Conservation (phyloP, 2,329 filamentous ascomycete genomes). For the Trichophyton benhamiae region DNA sequence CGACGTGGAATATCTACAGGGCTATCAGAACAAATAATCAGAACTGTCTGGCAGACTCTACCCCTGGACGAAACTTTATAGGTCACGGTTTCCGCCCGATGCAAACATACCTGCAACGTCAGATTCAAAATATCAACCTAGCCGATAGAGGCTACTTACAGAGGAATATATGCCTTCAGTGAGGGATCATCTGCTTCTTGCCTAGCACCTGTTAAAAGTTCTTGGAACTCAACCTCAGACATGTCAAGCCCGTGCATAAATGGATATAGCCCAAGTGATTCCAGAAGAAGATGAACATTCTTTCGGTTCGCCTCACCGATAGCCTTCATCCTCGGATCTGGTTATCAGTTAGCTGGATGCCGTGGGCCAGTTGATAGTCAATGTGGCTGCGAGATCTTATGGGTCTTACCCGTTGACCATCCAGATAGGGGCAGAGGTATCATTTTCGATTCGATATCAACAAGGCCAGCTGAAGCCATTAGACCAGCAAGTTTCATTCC, state of each 20-base stretch:
- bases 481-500: constrained; percentile 48
- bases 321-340: constrained; percentile 31
- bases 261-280: constrained; percentile 33
- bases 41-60: too few relatives aligned
- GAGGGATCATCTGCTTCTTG: constrained; percentile 26
- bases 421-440: constrained; percentile 56
- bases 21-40: neutral
- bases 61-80: neutral
- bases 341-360: constrained; percentile 15
- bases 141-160: constrained; percentile 23
- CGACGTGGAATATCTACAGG: neutral
- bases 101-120: constrained; percentile 29
- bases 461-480: constrained; percentile 52
- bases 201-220: constrained; percentile 27
- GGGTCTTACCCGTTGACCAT: constrained; percentile 51
- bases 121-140: constrained; percentile 8
- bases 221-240: constrained; percentile 27
- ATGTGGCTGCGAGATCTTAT: neutral
- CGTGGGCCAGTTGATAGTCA: neutral
- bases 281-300: constrained; percentile 29
- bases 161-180: constrained; percentile 35
- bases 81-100: constrained; percentile 28
- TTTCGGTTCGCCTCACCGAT: constrained; percentile 32
- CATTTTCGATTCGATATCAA: constrained; percentile 53
- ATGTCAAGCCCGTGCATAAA: constrained; percentile 33